Evolutionary conservation across 306 rosid genomes (phyloP).

Genomic region (Myrica gale): DNA sequence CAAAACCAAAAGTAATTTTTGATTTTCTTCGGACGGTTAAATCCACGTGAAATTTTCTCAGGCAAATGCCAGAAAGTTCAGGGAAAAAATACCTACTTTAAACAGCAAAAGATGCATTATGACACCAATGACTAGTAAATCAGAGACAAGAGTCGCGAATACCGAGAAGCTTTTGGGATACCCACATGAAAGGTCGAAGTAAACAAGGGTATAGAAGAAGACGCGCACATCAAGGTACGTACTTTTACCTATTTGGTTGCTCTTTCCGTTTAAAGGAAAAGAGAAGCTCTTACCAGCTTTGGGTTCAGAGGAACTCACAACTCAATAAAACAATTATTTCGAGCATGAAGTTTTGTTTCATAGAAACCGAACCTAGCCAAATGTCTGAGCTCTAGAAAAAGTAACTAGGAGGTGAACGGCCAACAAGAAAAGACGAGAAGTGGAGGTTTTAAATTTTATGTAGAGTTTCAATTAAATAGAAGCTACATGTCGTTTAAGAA

Average conservation of each 20-base stretch:
- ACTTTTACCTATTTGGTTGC: constrained; percentile 30
- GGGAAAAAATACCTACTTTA: constrained; percentile 27
- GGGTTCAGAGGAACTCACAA: background rate
- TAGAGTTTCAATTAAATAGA: no score
- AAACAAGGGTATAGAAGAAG: constrained; percentile 36
- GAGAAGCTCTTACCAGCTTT: constrained; percentile 6
- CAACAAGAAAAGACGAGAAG: no score
- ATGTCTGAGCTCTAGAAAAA: background rate
- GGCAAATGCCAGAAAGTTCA: constrained; percentile 24
- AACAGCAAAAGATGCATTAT: constrained; percentile 36
- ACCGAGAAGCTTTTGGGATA: constrained; percentile 42
- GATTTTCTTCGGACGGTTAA: background rate
- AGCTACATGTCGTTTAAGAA: no score
- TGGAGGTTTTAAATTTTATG: no score
- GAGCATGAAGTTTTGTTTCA: background rate
- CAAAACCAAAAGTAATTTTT: constrained; percentile 33
- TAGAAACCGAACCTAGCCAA: background rate
- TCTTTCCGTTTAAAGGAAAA: constrained; percentile 16
- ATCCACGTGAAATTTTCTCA: constrained; percentile 36
- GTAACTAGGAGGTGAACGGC: no score
- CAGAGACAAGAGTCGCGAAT: constrained; percentile 34
- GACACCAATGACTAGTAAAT: constrained; percentile 34
- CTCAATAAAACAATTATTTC: background rate
- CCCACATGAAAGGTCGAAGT: constrained; percentile 18
- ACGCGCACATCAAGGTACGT: constrained; percentile 53